Conservation (phyloP, 2,329 filamentous ascomycete species). For the Calonectria hongkongensis region DNA sequence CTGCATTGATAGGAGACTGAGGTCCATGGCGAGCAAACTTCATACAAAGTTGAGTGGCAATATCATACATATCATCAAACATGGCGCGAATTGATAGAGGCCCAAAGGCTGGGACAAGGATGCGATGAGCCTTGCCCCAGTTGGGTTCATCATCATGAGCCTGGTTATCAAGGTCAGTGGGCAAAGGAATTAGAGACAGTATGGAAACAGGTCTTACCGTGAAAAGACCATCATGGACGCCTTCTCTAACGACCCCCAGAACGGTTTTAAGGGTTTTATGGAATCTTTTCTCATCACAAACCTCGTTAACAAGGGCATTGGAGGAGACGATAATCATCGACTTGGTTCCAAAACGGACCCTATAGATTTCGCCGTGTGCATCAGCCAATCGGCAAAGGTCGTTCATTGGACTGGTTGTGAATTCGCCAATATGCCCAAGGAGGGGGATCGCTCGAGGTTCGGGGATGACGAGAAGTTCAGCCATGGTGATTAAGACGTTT, state of each 20-base stretch:
- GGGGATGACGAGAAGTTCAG: conserved; percentile 71
- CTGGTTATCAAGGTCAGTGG: conserved; percentile 56
- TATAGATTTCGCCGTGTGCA: conserved; percentile 70
- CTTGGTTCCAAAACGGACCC: conserved; percentile 44
- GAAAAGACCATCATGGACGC: conserved; percentile 79
- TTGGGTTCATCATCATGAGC: conserved; percentile 71
- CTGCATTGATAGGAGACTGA: conserved; percentile 72
- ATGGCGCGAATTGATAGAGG: conserved; percentile 80
- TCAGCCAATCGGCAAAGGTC: conserved; percentile 76
- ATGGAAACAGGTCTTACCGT: conserved; percentile 66
- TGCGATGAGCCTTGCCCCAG: conserved; percentile 80
- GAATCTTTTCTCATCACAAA: conserved; percentile 81
- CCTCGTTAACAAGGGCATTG: conserved; percentile 76
- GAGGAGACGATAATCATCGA: conserved; percentile 68
- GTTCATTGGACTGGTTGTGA: conserved; percentile 74
- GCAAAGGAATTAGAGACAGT: background rate
- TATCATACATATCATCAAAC: conserved; percentile 82
- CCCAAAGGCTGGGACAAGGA: conserved; percentile 81
- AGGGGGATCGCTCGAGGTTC: conserved; percentile 78
- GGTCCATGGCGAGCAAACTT: conserved; percentile 81
- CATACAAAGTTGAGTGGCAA: conserved; percentile 78
- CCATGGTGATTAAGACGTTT: conserved; percentile 52
- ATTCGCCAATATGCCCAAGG: conserved; percentile 78
- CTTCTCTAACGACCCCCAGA: conserved; percentile 75
- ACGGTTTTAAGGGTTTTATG: conserved; percentile 72